These are phyloP conservation scores for Solanum infundibuliforme DNA, from an alignment of 257 asterid genomes.

Conservation along the genomic window DNA sequence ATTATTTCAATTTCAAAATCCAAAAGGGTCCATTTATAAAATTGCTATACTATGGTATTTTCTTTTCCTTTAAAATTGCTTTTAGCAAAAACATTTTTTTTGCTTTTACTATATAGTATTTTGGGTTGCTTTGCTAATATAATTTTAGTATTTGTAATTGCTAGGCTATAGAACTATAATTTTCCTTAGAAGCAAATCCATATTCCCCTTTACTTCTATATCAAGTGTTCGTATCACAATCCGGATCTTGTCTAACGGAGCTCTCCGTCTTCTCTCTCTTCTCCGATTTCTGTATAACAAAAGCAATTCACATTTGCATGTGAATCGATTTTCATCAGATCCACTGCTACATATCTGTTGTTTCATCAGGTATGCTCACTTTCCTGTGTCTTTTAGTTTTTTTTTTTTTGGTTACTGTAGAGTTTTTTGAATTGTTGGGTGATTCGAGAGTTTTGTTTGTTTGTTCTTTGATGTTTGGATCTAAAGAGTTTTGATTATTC, in stretches of 20 bases:
- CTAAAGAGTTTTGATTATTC: not conserved
- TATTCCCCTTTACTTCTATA: not conserved
- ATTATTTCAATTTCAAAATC: no score
- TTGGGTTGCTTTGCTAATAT: not conserved
- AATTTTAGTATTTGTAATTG: not conserved
- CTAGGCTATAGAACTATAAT: not conserved
- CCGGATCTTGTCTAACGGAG: not conserved
- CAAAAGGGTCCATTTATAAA: no score
- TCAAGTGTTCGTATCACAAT: not conserved
- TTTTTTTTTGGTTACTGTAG: not conserved
- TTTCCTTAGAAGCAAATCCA: not conserved
- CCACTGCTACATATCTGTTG: not conserved
- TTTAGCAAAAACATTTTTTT: not conserved
- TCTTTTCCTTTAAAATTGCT: not conserved
- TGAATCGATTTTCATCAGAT: not conserved
- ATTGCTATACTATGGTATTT: not conserved
- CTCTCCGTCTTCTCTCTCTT: not conserved
- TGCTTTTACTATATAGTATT: not conserved
- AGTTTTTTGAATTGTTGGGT: not conserved
- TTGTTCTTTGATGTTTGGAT: not conserved
- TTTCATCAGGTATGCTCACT: not conserved
- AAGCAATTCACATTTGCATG: not conserved
- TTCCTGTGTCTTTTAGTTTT: not conserved
- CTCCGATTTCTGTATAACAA: not conserved
- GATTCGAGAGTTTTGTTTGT: not conserved